Base-by-base conservation (phyloP, 2,329 filamentous ascomycete genomes). In the Penicillium griseofulvum region DNA sequence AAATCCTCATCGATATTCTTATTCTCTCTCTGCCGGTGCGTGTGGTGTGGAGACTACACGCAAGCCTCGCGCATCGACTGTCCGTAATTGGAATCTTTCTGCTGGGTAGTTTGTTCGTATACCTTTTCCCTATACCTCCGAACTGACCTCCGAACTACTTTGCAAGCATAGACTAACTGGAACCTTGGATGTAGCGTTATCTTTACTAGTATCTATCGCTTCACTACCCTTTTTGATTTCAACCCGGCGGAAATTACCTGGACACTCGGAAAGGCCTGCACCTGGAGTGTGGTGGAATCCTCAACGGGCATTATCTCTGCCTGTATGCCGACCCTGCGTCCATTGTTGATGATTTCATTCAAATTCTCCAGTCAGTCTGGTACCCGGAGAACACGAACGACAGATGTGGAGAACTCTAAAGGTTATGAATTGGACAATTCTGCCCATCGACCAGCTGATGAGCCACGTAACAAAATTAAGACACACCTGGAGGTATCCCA, bases 251-350 rank as follows among this genome's bases (percentile, higher is more conserved):
- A 81, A 50, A 75, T 76, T 4, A 71, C 73, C n/a, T 81, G 80
- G 63, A 78, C 78, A 0, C 70, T 81, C 9, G 76, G 77, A 0
- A 75, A 73, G 1, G 74, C 77, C 0, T 74, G 77, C 5, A 77
- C 74, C 50, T 82, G 79, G 80, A 78, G 78, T 7, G 71, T 71
- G 5, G 76, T 81, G 56, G 80, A 82, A 61, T 76, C 78, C 66
- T 72, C 78, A 0, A 75, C 76, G 12, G 58, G 59, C 0, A 57
- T 68, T 10, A 62, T 65, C 17, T 58, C 57, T 6, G 64, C 63
- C n/a, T 66, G 64, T 43, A 39, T 66, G 14, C 63, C 65, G 0
- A 66, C 59, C 2, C 36, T 65, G 10, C 50, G 54, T 2, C 65
- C 60, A 2, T 39, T 67, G 11, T 17, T 48, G 33, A 58, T 45